phyloP scores from a whole-genome alignment of 208 protist species.

The Leptomonas pyrrhocoris region DNA sequence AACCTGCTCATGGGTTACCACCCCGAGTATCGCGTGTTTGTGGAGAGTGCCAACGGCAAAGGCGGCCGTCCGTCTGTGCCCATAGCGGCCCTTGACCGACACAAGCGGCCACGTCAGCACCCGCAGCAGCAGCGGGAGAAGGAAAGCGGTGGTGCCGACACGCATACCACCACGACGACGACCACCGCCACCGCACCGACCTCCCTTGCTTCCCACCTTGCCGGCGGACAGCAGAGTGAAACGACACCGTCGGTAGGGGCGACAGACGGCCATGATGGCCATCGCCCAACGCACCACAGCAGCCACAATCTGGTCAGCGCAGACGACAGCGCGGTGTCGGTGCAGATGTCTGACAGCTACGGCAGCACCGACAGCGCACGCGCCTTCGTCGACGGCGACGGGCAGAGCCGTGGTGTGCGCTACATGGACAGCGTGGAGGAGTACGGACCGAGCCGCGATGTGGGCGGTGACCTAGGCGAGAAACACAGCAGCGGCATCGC shows the following conservation, averaged over 20 bases:
- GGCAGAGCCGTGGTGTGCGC: neutral
- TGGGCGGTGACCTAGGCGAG: neutral
- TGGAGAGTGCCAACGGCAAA: conserved; percentile 18
- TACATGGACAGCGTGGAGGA: conserved; percentile 17
- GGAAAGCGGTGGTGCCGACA: neutral
- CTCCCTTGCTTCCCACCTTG: neutral
- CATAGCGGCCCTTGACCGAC: conserved; percentile 1
- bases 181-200: too few species aligned
- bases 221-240: neutral
- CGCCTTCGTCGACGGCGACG: conserved; percentile 7
- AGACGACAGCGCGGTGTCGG: conserved; percentile 2
- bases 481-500: neutral
- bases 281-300: neutral
- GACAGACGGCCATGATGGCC: neutral
- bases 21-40: conserved; percentile 23
- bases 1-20: conserved; percentile 88
- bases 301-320: neutral
- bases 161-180: neutral
- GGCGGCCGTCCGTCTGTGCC: conserved; percentile 11
- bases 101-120: too few species aligned
- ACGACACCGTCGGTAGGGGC: neutral
- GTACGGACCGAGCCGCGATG: conserved; percentile 5
- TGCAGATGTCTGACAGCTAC: conserved; percentile 19
- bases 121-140: neutral
- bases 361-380: conserved; percentile 21